Evolutionary conservation across 306 rosid species (phyloP).

Genomic region (Medicago truncatula): DNA sequence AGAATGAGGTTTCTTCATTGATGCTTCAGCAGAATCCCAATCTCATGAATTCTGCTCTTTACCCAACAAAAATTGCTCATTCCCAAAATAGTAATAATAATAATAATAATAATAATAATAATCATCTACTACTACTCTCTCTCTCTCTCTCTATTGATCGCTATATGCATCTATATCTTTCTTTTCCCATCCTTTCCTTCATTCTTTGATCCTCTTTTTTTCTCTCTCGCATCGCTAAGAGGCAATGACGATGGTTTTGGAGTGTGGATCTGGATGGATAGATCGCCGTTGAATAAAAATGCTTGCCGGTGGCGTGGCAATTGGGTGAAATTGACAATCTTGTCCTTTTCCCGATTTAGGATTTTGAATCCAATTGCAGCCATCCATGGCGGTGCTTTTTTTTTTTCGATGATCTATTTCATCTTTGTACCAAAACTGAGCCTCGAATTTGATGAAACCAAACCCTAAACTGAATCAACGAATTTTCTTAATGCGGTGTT

Average conservation of each 20-base stretch:
- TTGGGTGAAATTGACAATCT: slow-evolving; percentile 29
- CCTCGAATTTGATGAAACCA: slow-evolving; percentile 15
- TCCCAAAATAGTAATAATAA: not conserved
- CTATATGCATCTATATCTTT: not conserved
- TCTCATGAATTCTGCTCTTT: too few species aligned
- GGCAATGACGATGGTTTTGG: slow-evolving; percentile 57
- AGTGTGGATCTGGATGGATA: slow-evolving; percentile 46
- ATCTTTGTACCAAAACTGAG: slow-evolving; percentile 46
- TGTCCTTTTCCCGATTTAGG: slow-evolving; percentile 8
- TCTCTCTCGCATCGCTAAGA: not conserved
- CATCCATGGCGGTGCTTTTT: slow-evolving; percentile 43
- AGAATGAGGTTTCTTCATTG: not conserved
- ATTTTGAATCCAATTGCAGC: slow-evolving; percentile 48
- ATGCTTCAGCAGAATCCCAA: not conserved
- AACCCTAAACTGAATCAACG: not conserved
- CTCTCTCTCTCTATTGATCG: not conserved
- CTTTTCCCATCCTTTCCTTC: not conserved
- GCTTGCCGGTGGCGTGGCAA: slow-evolving; percentile 50
- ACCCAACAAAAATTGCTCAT: too few species aligned
- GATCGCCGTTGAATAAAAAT: not conserved
- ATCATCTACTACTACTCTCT: not conserved
- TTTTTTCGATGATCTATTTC: slow-evolving; percentile 9
- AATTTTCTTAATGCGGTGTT: slow-evolving; percentile 25
- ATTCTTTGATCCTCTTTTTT: not conserved
- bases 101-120: not conserved